phyloP scores from a whole-genome alignment of 345 rosid species.

The Eucalyptus decipiens region DNA sequence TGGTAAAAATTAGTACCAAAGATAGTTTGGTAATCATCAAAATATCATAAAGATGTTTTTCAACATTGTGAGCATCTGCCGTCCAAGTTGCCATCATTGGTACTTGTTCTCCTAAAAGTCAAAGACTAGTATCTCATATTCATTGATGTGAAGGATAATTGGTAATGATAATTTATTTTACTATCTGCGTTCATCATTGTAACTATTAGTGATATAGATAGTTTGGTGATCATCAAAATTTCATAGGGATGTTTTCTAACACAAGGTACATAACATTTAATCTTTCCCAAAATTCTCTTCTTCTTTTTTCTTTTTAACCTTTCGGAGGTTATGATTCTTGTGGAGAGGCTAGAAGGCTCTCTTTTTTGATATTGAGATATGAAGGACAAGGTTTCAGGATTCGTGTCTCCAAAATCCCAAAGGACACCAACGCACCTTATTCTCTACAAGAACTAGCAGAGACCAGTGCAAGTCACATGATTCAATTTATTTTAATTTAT shows the following conservation, averaged over 20 bases:
- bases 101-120: not conserved
- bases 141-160: not conserved
- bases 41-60: not conserved
- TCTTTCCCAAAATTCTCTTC: not conserved
- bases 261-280: constrained; percentile 31
- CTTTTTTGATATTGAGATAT: constrained; percentile 27
- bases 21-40: not conserved
- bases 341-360: not conserved
- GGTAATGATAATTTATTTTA: not conserved
- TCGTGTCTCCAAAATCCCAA: constrained; percentile 73
- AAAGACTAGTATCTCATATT: not conserved
- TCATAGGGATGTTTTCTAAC: not conserved
- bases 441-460: constrained; percentile 62
- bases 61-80: not conserved
- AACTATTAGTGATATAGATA: not conserved
- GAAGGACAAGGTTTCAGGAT: constrained; percentile 80
- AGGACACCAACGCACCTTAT: constrained; percentile 69
- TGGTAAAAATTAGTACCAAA: not conserved
- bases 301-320: not conserved
- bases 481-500: not conserved
- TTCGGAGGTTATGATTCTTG: not conserved
- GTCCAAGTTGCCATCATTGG: not conserved
- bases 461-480: not conserved
- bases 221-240: not conserved
- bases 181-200: not conserved